Base-by-base conservation (phyloP, 2,329 filamentous ascomycete genomes). In the Tolypocladium guangdongense region DNA sequence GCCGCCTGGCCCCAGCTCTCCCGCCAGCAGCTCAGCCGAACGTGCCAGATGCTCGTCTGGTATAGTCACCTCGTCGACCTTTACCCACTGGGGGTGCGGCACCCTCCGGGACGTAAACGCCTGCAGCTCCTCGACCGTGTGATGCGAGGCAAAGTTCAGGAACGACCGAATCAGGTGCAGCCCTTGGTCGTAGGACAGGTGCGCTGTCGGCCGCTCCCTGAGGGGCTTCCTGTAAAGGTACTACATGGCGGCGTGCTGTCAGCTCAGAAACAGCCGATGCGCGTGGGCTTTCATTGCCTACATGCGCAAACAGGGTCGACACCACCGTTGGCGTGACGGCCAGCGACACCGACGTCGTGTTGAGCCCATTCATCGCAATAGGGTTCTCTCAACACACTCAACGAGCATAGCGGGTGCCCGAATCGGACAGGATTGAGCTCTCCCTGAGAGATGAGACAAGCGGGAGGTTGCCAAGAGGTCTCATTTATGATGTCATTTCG, bases 171-270 rank as follows among this genome's bases (percentile, higher is more conserved):
- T 86, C 50, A 99, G 78, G 58, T 89, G 83, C 16, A 99, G 78
- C 38, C 91, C 92, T 72, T 96, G 88, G 66, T 97, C 88, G 72
- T 99, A 99, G 52, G 90, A 91, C 53, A 99, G 83, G 67, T 95
- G 89, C 1, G 88, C 87, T 1, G 89, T 95, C 0, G 92, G 92
- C 58, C 91, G 91, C 59, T 91, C 77, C 57, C 79, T 83, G 33
- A 86, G 77, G 1, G 83, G 80, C 63, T 87, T 87, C 58, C 88
- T 85, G 63, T 95, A 87, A 56, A 95, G 75, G 69, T 93, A 96
- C 87, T 93, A 52, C 33, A 53, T 38, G 45, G 11, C n/a, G 10
- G 43, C n/a, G n/a, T n/a, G n/a, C 18, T 3, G 27, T 47, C 27
- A 47, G 16, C 27, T 20, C 43, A 8, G 24, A 11, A 11, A 10